Evolutionary conservation across 371 early-diverging fungal genomes (phyloP).

Genomic region (Blyttiomyces sp.): DNA sequence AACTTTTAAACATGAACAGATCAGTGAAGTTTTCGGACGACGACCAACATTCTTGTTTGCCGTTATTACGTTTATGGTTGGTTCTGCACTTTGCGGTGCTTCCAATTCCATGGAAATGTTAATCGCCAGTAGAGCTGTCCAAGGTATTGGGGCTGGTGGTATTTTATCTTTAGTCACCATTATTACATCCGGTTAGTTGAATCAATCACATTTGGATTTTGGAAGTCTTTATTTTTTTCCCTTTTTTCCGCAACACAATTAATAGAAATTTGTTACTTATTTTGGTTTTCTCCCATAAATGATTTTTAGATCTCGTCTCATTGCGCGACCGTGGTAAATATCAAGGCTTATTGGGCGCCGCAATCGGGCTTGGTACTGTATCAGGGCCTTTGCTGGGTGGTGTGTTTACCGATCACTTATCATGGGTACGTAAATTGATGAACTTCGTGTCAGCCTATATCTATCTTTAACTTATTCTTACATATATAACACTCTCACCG

Average conservation of each 20-base stretch:
- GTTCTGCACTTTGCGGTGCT: constrained; percentile 58
- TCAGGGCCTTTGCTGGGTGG: constrained; percentile 41
- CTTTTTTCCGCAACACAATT: too few relatives aligned
- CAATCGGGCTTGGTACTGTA: constrained; percentile 26
- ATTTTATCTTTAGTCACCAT: not conserved
- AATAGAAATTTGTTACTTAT: too few relatives aligned
- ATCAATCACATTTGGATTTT: too few relatives aligned
- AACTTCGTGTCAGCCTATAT: too few relatives aligned
- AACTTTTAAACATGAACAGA: constrained; percentile 46
- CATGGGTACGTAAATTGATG: too few relatives aligned
- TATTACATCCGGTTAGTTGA: too few relatives aligned
- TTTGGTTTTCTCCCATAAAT: too few relatives aligned
- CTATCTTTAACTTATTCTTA: too few relatives aligned
- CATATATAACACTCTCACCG: too few relatives aligned
- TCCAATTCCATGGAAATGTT: constrained; percentile 57
- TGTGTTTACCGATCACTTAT: constrained; percentile 31
- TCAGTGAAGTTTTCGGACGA: constrained; percentile 73
- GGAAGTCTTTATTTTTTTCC: too few relatives aligned
- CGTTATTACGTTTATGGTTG: constrained; percentile 57
- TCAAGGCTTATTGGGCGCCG: constrained; percentile 40
- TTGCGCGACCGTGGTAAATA: constrained; percentile 63
- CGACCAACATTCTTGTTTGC: constrained; percentile 55
- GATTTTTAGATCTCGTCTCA: constrained; percentile 73
- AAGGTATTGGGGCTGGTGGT: constrained; percentile 10
- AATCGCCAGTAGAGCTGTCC: constrained; percentile 63